These are phyloP conservation scores for Lactarius akahatsu DNA, from an alignment of 768 basidiomycete species.

Conservation along the genomic window DNA sequence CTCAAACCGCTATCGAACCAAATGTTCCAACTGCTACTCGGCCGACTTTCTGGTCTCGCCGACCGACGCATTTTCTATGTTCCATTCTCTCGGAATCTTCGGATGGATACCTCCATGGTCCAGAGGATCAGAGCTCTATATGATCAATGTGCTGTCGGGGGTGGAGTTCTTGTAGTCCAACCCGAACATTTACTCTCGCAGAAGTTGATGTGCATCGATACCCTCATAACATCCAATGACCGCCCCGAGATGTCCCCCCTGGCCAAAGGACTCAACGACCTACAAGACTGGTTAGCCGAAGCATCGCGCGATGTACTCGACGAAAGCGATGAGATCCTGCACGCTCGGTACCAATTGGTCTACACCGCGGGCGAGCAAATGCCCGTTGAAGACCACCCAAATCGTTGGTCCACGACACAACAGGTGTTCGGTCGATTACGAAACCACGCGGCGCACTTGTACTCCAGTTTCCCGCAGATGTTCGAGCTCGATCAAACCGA, in stretches of 20 bases:
- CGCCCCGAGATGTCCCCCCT: background rate
- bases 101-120: slow-evolving; percentile 28
- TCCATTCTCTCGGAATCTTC: slow-evolving; percentile 47
- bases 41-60: slow-evolving; percentile 45
- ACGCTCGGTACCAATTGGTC: slow-evolving; percentile 47
- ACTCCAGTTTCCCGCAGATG: background rate
- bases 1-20: slow-evolving; percentile 47
- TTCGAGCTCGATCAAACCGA: background rate
- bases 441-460: slow-evolving; percentile 19
- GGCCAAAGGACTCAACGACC: background rate
- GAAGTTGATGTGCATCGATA: slow-evolving; percentile 48
- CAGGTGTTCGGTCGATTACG: slow-evolving; percentile 38
- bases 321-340: slow-evolving; percentile 39
- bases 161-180: slow-evolving; percentile 48
- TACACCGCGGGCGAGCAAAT: slow-evolving; percentile 44
- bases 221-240: slow-evolving; percentile 7
- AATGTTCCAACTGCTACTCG: slow-evolving; percentile 48
- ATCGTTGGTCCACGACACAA: slow-evolving; percentile 45
- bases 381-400: slow-evolving; percentile 41
- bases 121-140: slow-evolving; percentile 36
- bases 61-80: slow-evolving; percentile 49
- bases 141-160: slow-evolving; percentile 39
- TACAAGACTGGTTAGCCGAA: background rate
- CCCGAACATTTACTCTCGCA: slow-evolving; percentile 58
- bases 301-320: slow-evolving; percentile 7